Evolutionary conservation across 495 filamentous ascomycete species (phyloP), one percentile per base, ranked within the genome.

Genomic region (Penicillium robsamsonii): DNA sequence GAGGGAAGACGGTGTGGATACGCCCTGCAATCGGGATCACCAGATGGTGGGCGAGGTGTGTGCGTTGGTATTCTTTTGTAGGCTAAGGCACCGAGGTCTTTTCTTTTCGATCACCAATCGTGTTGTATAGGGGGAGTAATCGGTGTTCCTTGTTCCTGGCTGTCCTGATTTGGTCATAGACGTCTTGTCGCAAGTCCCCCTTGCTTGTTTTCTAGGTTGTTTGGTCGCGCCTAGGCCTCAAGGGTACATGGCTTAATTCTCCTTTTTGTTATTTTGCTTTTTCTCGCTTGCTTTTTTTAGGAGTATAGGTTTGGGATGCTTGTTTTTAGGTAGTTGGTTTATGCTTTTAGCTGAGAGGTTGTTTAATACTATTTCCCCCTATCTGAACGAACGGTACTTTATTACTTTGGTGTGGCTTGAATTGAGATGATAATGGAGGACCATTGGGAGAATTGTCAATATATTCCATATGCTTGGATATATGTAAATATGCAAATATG

Each of bases 121-220:
- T 35, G 35, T 5, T 37, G 25, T 27, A 27, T 27, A 27, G 25
- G n/a, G 35, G 35, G 1, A 8, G n/a, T 12, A 15, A 38, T n/a
- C 6, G 35, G 5, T 38, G 31, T 12, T 13, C n/a, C 8, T 7
- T 9, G n/a, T 8, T 38, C 35, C n/a, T 2, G n/a, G 6, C 5
- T 17, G 35, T n/a, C 35, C n/a, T 6, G n/a, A 38, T 38, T 38
- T 9, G 35, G 35, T 38, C 7, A 17, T 38, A 9, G n/a, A 9
- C 7, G 8, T 52, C 43, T 42, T 45, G 30, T 41, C 43, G 20
- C 37, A 15, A 50, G 58, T 15, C 31, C 49, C 59, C 62, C 62
- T 65, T 65, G 62, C 62, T 59, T 65, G 17, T 48, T 20, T 49
- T 55, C 50, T 52, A 53, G 44, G 17, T 31, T 58, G 55, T 55